A percentile compares a stretch with the other conserved stretches of the same genome.
Evolutionary conservation across 139 green algal species (phyloP).

Genomic region (Axilococcus clingmanii): DNA sequence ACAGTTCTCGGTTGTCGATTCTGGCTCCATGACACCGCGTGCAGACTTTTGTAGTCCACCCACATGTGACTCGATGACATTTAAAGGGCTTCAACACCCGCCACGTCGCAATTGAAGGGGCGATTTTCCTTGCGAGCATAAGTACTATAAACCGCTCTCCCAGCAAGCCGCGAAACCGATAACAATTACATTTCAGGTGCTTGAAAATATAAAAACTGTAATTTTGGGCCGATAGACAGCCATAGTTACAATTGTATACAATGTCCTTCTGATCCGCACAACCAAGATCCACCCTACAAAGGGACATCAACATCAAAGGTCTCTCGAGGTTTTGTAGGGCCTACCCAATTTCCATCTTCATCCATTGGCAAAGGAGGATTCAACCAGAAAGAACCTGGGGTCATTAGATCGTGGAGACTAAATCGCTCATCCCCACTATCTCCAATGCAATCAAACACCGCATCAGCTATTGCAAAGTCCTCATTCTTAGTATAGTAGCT

Average conservation of each 20-base stretch:
- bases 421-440: conserved; percentile 67
- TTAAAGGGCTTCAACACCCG: too few relatives aligned
- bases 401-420: conserved; percentile 52
- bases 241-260: not conserved
- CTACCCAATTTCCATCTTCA: conserved; percentile 25
- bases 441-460: conserved; percentile 77
- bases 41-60: too few relatives aligned
- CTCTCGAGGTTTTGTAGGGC: conserved; percentile 6
- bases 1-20: conserved; percentile 4
- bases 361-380: conserved; percentile 37
- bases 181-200: too few relatives aligned
- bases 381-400: conserved; percentile 38
- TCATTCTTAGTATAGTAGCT: conserved; percentile 57
- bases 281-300: not conserved
- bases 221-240: too few relatives aligned
- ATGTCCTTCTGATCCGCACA: not conserved
- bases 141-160: too few relatives aligned
- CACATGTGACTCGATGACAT: too few relatives aligned
- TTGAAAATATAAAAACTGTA: too few relatives aligned
- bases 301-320: not conserved
- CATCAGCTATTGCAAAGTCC: conserved; percentile 48
- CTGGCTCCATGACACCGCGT: not conserved
- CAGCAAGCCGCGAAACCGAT: too few relatives aligned
- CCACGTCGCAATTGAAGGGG: too few relatives aligned
- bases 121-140: too few relatives aligned